A percentile compares a stretch with the other conserved stretches of the same genome.
These are phyloP conservation scores for Pseudohyphozyma bogoriensis DNA, from an alignment of 768 basidiomycete genomes.

Conservation along the genomic window DNA sequence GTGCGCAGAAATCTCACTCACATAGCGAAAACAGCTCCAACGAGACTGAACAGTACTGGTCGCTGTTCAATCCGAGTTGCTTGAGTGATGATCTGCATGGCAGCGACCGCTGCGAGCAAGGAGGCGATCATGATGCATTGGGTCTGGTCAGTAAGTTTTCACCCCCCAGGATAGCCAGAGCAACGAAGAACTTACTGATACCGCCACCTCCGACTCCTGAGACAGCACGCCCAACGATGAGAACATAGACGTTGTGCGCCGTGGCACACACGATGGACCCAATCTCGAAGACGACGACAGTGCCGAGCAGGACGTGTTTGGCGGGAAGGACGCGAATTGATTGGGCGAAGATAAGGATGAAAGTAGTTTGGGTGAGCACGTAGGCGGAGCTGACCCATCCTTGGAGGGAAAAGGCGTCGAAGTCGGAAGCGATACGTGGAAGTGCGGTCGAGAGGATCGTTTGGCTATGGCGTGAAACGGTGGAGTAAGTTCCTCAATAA, in stretches of 20 bases:
- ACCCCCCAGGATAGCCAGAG: no score
- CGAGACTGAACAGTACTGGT: constrained; percentile 41
- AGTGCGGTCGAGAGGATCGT: constrained; percentile 36
- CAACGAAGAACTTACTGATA: no score
- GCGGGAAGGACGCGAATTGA: no score
- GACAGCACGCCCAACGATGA: constrained; percentile 45
- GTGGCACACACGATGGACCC: constrained; percentile 45
- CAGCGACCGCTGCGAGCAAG: constrained; percentile 24
- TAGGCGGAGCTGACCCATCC: constrained; percentile 34
- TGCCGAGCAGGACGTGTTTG: constrained; percentile 2
- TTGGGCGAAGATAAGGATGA: no score
- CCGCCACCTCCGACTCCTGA: constrained; percentile 45
- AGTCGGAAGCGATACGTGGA: constrained; percentile 23
- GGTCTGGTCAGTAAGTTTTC: no score
- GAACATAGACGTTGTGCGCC: constrained; percentile 32
- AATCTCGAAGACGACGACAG: constrained; percentile 42
- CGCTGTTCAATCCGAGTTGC: constrained; percentile 31
- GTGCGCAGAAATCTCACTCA: not conserved
- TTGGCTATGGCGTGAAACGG: no score
- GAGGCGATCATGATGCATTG: no score
- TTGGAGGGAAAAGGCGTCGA: constrained; percentile 35
- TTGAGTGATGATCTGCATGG: constrained; percentile 32
- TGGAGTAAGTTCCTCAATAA: no score
- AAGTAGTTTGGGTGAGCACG: constrained; percentile 36
- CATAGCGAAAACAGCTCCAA: no score